Conservation (phyloP, 2,329 filamentous ascomycete genomes). For the Orbilia brochopaga region DNA sequence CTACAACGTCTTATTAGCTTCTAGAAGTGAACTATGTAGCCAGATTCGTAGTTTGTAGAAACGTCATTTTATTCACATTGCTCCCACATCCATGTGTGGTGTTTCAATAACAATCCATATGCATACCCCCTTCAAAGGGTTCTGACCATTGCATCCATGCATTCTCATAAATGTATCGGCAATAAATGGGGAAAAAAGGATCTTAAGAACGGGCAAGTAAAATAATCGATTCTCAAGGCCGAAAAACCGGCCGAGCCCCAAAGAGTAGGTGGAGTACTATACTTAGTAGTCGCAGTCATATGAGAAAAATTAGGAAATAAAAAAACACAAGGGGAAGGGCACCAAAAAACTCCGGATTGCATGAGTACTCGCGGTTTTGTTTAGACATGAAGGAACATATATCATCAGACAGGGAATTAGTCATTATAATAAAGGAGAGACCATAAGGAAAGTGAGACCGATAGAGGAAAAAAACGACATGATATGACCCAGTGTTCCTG, state of each 20-base stretch:
- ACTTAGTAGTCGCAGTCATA: background rate
- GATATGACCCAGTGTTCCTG: conserved; percentile 37
- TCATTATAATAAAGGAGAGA: conserved; percentile 19
- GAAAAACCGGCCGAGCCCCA: too few species aligned
- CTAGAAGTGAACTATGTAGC: too few species aligned
- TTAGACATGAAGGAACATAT: conserved; percentile 36
- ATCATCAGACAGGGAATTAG: conserved; percentile 23
- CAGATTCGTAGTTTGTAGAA: background rate
- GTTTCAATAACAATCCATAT: background rate
- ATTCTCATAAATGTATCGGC: conserved; percentile 23
- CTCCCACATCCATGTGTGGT: background rate
- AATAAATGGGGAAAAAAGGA: conserved; percentile 18
- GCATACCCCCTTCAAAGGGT: background rate
- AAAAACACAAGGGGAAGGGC: conserved; percentile 16
- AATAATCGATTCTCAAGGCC: too few species aligned
- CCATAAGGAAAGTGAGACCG: conserved; percentile 17
- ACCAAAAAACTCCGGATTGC: conserved; percentile 43
- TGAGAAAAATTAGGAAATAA: background rate
- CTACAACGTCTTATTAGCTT: too few species aligned
- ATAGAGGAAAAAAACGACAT: conserved; percentile 6
- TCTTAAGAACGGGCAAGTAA: too few species aligned
- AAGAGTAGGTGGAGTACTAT: too few species aligned
- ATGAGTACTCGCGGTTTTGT: conserved; percentile 38
- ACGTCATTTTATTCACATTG: conserved; percentile 25
- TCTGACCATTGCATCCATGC: conserved; percentile 9